phyloP scores from a whole-genome alignment of 805 yeast genomes.

The Lachancea kluyveri region DNA sequence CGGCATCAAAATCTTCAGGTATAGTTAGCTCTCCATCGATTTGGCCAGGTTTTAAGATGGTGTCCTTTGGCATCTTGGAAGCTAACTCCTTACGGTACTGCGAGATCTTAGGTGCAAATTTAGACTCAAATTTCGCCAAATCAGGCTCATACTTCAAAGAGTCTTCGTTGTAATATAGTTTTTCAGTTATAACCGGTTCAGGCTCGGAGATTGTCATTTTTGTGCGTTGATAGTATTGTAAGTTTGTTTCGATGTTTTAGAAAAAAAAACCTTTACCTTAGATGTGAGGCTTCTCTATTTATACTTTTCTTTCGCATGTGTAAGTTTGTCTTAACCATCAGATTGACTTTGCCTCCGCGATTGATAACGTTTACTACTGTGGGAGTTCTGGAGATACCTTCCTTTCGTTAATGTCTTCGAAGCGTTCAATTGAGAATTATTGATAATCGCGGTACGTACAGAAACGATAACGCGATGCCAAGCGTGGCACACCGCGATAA shows the following conservation, averaged over 20 bases:
- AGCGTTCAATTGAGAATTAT: too few relatives aligned
- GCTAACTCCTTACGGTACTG: conserved; percentile 1
- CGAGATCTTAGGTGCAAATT: neutral
- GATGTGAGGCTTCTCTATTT: neutral
- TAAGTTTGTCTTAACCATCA: neutral
- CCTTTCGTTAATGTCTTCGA: too few relatives aligned
- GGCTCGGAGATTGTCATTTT: neutral
- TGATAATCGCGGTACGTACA: too few relatives aligned
- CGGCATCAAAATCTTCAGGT: conserved; percentile 1
- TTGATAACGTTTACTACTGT: neutral
- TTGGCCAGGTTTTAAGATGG: neutral
- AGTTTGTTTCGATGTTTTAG: neutral
- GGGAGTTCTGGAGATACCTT: neutral
- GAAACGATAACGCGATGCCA: too few relatives aligned
- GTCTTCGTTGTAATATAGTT: neutral
- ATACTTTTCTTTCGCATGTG: neutral
- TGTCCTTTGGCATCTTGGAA: neutral
- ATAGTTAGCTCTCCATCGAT: neutral
- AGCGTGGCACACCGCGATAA: too few relatives aligned
- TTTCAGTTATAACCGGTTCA: neutral
- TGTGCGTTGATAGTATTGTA: neutral
- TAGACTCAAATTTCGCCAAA: neutral
- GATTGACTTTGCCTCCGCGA: neutral
- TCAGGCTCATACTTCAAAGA: neutral
- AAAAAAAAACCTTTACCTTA: neutral